Percentiles rank a stretch among this genome's conserved stretches.
Evolutionary conservation across 805 yeast species (phyloP).

Genomic region (Ogataea polymorpha): DNA sequence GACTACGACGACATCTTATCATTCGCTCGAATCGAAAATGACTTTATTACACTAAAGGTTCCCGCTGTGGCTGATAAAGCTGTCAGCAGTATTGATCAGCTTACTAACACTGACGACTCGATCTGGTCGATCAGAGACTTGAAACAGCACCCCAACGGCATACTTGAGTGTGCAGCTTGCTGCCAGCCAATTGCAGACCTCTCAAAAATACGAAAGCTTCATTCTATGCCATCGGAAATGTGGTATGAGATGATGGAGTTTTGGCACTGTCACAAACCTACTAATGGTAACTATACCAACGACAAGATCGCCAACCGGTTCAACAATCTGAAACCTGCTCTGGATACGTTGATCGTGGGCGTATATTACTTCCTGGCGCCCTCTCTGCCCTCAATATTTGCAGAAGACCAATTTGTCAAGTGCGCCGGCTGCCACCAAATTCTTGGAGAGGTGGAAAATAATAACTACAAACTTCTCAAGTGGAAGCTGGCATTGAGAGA

Average conservation of each 20-base stretch:
- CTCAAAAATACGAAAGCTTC: constrained; percentile 33
- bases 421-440: constrained; percentile 38
- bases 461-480: constrained; percentile 44
- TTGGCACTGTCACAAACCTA: constrained; percentile 95
- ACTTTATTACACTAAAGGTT: neutral
- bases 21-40: constrained; percentile 1
- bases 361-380: constrained; percentile 50
- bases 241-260: constrained; percentile 97
- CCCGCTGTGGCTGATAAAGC: constrained; percentile 1
- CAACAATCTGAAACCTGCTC: constrained; percentile 43
- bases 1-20: constrained; percentile 5
- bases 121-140: constrained; percentile 27
- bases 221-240: constrained; percentile 82
- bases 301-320: constrained; percentile 30
- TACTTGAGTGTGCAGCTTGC: constrained; percentile 22
- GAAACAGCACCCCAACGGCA: neutral
- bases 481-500: constrained; percentile 47
- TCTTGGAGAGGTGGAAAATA: constrained; percentile 41
- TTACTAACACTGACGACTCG: constrained; percentile 19
- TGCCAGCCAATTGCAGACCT: constrained; percentile 25
- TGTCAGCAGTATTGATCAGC: constrained; percentile 9
- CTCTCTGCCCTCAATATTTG: constrained; percentile 11
- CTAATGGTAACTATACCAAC: constrained; percentile 18
- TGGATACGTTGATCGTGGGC: constrained; percentile 49
- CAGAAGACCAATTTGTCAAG: constrained; percentile 13